Base-by-base conservation (phyloP, 345 rosid species). In the Gossypium thurberi region DNA sequence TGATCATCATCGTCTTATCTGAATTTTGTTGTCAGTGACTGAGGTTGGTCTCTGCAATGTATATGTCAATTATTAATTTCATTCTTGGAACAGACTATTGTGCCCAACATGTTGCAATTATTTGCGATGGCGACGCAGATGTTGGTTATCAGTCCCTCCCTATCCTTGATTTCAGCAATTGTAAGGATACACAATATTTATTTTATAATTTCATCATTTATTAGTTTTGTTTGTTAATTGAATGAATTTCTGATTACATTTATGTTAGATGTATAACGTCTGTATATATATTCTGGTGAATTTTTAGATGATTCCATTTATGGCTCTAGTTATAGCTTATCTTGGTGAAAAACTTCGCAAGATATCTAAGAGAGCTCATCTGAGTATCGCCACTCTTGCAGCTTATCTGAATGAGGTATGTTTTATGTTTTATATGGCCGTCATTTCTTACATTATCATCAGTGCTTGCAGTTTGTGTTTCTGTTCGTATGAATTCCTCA, bases 331-430 rank as follows among this genome's bases (percentile, higher is more conserved):
- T 1, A 79, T 89, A 80, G 89, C 90, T 18, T 77, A 64, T 85
- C 89, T 92, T 11, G 99, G 99, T 72, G 90, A 86, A 77, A 84
- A 84, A 81, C 91, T 88, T 78, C 88, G 84, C 8, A 81, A 81
- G 80, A 88, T 94, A 84, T 94, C 99, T 63, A 82, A 88, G 81
- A 81, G 84, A 76, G 87, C 98, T 68, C 84, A 84, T 65, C 80
- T 92, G 73, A 88, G 89, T 48, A 78, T 86, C 73, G 93, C 99
- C 60, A 74, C 83, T 65, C 87, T 94, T 47, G 89, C 99, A 46
- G 81, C 98, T 47, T 88, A 89, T 82, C 87, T 94, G 70, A 94
- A 92, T 52, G 99, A 94, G 88, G 99, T 94, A 59, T 26, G 6
- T 43, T 46, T 57, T 61, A 2, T 58, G 50, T 48, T 75, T 50